phyloP scores from a whole-genome alignment of 2,329 filamentous ascomycete species.

The Pseudodiploospora longispora region DNA sequence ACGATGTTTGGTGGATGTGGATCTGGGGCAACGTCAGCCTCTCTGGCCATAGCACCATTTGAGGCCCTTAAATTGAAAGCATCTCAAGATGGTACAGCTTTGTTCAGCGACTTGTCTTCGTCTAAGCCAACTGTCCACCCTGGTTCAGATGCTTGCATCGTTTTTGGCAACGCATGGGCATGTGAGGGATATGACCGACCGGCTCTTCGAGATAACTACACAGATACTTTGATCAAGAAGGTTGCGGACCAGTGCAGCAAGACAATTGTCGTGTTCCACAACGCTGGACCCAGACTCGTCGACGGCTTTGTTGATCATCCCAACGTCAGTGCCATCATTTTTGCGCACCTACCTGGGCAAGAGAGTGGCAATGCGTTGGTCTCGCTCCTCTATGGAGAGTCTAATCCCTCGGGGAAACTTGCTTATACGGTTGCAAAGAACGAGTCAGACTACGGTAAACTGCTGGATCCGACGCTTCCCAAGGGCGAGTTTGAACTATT shows the following conservation, averaged over 20 bases:
- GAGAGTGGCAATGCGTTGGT: constrained; percentile 50
- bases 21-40: constrained; percentile 38
- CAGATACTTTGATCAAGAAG: constrained; percentile 46
- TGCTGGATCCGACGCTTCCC: constrained; percentile 32
- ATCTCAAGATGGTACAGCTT: constrained; percentile 44
- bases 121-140: constrained; percentile 40
- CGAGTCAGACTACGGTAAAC: constrained; percentile 44
- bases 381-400: constrained; percentile 48
- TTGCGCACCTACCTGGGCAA: constrained; percentile 57
- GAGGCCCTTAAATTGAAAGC: constrained; percentile 46
- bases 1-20: constrained; percentile 35
- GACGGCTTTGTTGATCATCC: constrained; percentile 54
- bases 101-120: constrained; percentile 52
- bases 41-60: constrained; percentile 43
- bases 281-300: constrained; percentile 52
- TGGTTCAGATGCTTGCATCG: constrained; percentile 55
- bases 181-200: constrained; percentile 63
- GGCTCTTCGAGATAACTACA: constrained; percentile 57
- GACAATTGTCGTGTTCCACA: constrained; percentile 58
- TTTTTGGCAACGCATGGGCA: constrained; percentile 60
- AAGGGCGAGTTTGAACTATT: constrained; percentile 44
- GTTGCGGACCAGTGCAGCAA: constrained; percentile 53
- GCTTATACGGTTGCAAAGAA: constrained; percentile 54
- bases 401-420: constrained; percentile 49
- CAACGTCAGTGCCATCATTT: constrained; percentile 57